Percentiles rank a stretch among this genome's conserved stretches.
Conservation (phyloP, 805 yeast genomes). For the Hyphopichia homilentoma region DNA sequence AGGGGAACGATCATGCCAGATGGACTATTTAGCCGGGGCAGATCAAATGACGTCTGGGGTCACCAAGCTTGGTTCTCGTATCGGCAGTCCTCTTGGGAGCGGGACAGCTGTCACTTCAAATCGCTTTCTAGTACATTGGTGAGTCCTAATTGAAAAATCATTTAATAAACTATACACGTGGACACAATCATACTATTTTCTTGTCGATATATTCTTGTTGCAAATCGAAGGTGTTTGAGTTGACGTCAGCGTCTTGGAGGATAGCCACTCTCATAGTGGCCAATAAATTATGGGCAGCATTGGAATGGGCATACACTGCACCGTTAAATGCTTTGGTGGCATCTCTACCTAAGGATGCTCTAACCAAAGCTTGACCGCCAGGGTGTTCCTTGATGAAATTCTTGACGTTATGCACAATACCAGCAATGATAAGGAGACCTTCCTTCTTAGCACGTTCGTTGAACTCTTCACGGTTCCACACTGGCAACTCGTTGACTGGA, state of each 20-base stretch:
- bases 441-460: constrained; percentile 46
- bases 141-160: too few relatives aligned
- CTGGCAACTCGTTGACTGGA: constrained; percentile 60
- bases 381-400: constrained; percentile 73
- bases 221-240: constrained; percentile 47
- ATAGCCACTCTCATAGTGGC: constrained; percentile 83
- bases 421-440: constrained; percentile 69
- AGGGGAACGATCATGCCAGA: too few relatives aligned
- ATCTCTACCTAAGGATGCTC: constrained; percentile 74
- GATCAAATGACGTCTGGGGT: too few relatives aligned
- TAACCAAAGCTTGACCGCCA: constrained; percentile 73
- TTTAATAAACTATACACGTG: too few relatives aligned
- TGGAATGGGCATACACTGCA: constrained; percentile 80
- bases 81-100: too few relatives aligned
- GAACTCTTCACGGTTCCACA: constrained; percentile 67
- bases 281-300: constrained; percentile 79
- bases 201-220: constrained; percentile 46
- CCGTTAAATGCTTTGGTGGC: constrained; percentile 84
- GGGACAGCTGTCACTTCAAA: too few relatives aligned
- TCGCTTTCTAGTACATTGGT: too few relatives aligned
- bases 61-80: too few relatives aligned
- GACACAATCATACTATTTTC: too few relatives aligned
- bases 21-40: too few relatives aligned
- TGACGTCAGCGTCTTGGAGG: constrained; percentile 62
- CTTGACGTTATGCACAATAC: constrained; percentile 76